phyloP scores from a whole-genome alignment of 2,329 filamentous ascomycete genomes.

The Xylaria sp. region DNA sequence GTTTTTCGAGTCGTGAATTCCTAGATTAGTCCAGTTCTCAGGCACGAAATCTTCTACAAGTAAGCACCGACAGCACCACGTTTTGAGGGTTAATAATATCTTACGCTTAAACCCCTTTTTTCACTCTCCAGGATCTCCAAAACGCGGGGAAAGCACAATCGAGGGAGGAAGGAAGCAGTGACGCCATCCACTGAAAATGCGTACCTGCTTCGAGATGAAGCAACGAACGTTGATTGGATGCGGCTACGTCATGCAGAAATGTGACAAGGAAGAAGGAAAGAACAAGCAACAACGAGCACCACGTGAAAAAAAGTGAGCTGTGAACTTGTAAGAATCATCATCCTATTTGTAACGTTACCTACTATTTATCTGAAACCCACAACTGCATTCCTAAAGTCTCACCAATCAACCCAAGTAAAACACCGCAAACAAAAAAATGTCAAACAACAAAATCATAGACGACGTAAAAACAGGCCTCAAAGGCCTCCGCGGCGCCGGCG shows the following conservation, averaged over 20 bases:
- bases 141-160: too few species aligned
- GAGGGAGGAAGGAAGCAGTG: too few species aligned
- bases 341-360: too few species aligned
- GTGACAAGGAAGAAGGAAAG: neutral
- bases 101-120: too few species aligned
- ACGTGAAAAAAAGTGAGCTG: neutral
- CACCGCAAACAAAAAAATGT: conserved; percentile 22
- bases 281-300: neutral
- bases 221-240: conserved; percentile 1
- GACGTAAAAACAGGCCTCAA: conserved; percentile 32
- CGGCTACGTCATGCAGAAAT: conserved; percentile 6
- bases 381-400: neutral
- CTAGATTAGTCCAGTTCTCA: too few species aligned
- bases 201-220: conserved; percentile 2
- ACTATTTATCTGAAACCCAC: neutral
- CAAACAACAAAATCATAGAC: conserved; percentile 25
- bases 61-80: too few species aligned
- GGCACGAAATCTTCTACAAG: too few species aligned
- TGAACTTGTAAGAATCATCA: neutral
- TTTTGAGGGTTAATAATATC: too few species aligned
- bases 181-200: too few species aligned
- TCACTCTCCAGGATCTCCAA: too few species aligned
- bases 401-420: neutral
- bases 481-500: conserved; percentile 31
- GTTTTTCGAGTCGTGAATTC: too few species aligned